phyloP scores from a whole-genome alignment of 2,329 filamentous ascomycete species.

The Myriosclerotinia scirpicola region DNA sequence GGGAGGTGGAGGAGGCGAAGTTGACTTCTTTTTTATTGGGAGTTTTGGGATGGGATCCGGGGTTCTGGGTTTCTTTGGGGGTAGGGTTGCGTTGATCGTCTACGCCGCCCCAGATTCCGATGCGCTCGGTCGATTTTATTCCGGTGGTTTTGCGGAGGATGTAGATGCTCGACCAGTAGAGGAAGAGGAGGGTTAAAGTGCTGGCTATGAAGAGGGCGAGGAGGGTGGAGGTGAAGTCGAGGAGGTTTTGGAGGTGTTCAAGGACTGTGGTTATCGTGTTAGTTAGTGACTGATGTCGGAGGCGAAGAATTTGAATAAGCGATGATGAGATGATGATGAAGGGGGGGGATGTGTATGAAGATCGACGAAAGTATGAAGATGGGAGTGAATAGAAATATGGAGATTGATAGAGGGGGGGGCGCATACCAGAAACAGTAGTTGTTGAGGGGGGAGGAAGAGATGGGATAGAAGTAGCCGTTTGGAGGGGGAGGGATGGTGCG shows the following conservation, averaged over 20 bases:
- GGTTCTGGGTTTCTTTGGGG: neutral
- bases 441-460: neutral
- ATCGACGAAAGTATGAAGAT: no score
- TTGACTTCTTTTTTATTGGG: neutral
- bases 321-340: neutral
- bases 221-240: conserved; percentile 20
- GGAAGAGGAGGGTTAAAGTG: neutral
- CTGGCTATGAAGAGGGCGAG: conserved; percentile 1
- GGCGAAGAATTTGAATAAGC: neutral
- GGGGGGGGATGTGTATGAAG: no score
- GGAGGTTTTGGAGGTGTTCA: conserved; percentile 15
- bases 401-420: no score
- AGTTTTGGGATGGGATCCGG: neutral
- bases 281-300: neutral
- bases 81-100: neutral
- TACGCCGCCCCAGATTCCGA: neutral
- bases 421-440: neutral
- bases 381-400: neutral
- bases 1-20: neutral
- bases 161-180: conserved; percentile 11
- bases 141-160: neutral
- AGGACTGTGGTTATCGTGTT: neutral
- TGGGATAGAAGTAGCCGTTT: neutral
- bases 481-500: neutral
- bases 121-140: neutral